A percentile compares a stretch with the other conserved stretches of the same genome.
These are phyloP conservation scores for Vigna angularis DNA, from an alignment of 306 rosid genomes.

Conservation along the genomic window DNA sequence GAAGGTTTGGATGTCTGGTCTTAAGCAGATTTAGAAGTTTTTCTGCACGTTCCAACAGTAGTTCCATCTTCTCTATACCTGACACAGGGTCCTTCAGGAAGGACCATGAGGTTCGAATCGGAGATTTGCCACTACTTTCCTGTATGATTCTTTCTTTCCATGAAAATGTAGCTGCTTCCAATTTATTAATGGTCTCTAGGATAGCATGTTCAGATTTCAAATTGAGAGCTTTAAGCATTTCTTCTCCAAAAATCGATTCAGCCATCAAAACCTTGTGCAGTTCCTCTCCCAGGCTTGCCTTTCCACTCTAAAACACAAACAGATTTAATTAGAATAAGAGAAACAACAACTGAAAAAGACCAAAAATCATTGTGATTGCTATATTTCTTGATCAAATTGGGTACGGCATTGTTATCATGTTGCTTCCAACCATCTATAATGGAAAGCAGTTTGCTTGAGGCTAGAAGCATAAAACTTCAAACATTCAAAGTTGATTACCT, in stretches of 20 bases:
- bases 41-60: constrained; percentile 64
- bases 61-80: constrained; percentile 64
- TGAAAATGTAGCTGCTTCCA: constrained; percentile 77
- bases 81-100: constrained; percentile 66
- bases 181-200: constrained; percentile 70
- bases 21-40: constrained; percentile 65
- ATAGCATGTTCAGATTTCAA: constrained; percentile 69
- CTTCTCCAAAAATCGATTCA: constrained; percentile 63
- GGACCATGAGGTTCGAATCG: constrained; percentile 79
- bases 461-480: constrained; percentile 11
- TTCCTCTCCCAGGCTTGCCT: constrained; percentile 73
- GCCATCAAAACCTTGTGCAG: constrained; percentile 61
- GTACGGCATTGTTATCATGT: not conserved
- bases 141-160: constrained; percentile 74
- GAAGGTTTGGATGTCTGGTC: constrained; percentile 72
- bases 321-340: constrained; percentile 8
- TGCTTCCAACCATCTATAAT: not conserved
- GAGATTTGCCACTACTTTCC: constrained; percentile 62
- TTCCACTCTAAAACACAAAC: constrained; percentile 66
- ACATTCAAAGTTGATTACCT: constrained; percentile 54
- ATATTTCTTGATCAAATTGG: not conserved
- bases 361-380: not conserved
- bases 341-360: not conserved
- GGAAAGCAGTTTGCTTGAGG: constrained; percentile 2
- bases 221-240: constrained; percentile 62